Evolutionary conservation across 1,139 yeast species (phyloP).

Genomic region (Hyphopichia buzzinii): DNA sequence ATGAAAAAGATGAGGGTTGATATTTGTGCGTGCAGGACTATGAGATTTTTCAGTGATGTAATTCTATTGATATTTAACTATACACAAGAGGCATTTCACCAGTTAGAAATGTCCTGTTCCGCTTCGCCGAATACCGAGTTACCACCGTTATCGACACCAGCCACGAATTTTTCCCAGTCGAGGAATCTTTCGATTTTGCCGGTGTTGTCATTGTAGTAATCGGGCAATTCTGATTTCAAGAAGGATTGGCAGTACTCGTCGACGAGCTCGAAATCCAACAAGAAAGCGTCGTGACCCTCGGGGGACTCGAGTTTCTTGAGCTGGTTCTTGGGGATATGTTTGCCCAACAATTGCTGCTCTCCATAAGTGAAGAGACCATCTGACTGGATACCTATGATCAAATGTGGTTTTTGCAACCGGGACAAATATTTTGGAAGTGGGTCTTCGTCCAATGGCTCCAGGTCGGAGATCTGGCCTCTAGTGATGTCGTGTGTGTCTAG

Average conservation of each 20-base stretch:
- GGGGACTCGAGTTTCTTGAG: conserved; percentile 79
- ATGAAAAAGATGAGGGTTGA: neutral
- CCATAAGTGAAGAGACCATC: conserved; percentile 92
- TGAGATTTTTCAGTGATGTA: too few relatives aligned
- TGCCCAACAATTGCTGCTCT: conserved; percentile 84
- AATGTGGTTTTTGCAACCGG: conserved; percentile 66
- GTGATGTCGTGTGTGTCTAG: conserved; percentile 93
- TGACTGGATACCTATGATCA: conserved; percentile 84
- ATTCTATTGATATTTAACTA: too few relatives aligned
- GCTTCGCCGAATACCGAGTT: conserved; percentile 93
- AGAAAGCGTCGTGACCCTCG: conserved; percentile 98
- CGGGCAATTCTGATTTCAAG: conserved; percentile 54
- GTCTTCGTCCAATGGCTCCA: conserved; percentile 30
- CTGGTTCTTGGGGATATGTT: conserved; percentile 64
- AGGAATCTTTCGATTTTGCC: conserved; percentile 52
- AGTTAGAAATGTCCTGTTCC: conserved; percentile 79
- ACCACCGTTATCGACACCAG: conserved; percentile 45
- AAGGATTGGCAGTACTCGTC: conserved; percentile 70
- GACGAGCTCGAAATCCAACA: conserved; percentile 82
- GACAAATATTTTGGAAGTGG: conserved; percentile 43
- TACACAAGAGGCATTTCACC: conserved; percentile 43
- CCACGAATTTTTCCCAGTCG: conserved; percentile 47
- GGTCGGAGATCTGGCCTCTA: conserved; percentile 61
- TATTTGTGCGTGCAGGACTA: neutral
- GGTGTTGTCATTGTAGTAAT: conserved; percentile 44